A percentile compares a stretch with the other conserved stretches of the same genome.
These are phyloP conservation scores for Coemansia sp. DNA, from an alignment of 192 early-diverging fungal species.

Conservation along the genomic window DNA sequence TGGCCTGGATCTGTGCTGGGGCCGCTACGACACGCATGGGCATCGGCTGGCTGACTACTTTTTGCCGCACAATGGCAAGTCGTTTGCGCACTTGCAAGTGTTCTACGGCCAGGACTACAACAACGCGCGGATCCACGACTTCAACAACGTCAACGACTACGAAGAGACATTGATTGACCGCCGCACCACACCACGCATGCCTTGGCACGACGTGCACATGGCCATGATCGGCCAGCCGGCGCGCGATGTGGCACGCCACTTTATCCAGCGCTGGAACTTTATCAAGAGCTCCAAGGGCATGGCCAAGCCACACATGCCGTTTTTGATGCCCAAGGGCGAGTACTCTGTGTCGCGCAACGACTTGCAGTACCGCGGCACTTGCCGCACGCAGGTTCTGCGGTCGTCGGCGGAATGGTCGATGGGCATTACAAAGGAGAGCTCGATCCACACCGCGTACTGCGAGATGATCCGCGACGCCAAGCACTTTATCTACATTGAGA, in stretches of 20 bases:
- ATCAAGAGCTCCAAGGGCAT: slow-evolving; percentile 70
- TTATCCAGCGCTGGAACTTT: slow-evolving; percentile 87
- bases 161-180: slow-evolving; percentile 54
- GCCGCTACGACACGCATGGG: slow-evolving; percentile 78
- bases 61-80: slow-evolving; percentile 41
- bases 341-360: slow-evolving; percentile 59
- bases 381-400: slow-evolving; percentile 63
- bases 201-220: slow-evolving; percentile 84
- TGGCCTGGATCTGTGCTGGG: slow-evolving; percentile 83
- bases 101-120: slow-evolving; percentile 80
- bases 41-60: slow-evolving; percentile 74
- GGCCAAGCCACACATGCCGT: slow-evolving; percentile 57
- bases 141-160: slow-evolving; percentile 56
- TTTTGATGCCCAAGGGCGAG: slow-evolving; percentile 67
- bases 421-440: slow-evolving; percentile 64
- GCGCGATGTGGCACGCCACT: slow-evolving; percentile 77
- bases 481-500: slow-evolving; percentile 88
- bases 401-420: slow-evolving; percentile 66
- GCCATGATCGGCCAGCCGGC: slow-evolving; percentile 76
- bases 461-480: slow-evolving; percentile 66
- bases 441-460: slow-evolving; percentile 79
- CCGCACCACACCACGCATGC: slow-evolving; percentile 66
- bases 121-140: slow-evolving; percentile 83
- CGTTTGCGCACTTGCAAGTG: slow-evolving; percentile 46
- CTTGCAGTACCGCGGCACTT: slow-evolving; percentile 58